Percentiles rank a stretch among this genome's conserved stretches.
These are phyloP conservation scores for Scedosporium boydii DNA, from an alignment of 2,329 filamentous ascomycete species.

Conservation along the genomic window DNA sequence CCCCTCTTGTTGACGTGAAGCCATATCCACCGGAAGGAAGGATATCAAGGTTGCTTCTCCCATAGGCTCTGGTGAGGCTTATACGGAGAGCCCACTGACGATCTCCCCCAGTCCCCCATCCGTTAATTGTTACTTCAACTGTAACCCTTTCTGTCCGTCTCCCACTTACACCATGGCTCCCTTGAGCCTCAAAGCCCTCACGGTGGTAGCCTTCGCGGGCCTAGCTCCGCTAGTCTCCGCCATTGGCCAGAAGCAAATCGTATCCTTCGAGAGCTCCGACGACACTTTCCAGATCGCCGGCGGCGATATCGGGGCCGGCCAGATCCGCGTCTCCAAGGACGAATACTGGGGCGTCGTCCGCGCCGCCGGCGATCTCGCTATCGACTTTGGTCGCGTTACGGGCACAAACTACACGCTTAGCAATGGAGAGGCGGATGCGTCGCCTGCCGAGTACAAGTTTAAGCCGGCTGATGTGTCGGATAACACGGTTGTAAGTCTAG, in stretches of 20 bases:
- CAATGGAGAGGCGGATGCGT: slow-evolving; percentile 30
- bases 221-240: slow-evolving; percentile 19
- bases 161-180: slow-evolving; percentile 7
- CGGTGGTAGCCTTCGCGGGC: slow-evolving; percentile 12
- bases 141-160: neutral
- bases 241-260: slow-evolving; percentile 40
- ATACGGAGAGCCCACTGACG: neutral
- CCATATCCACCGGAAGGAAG: neutral
- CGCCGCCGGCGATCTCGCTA: slow-evolving; percentile 55
- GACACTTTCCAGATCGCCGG: slow-evolving; percentile 24
- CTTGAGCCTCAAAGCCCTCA: slow-evolving; percentile 2
- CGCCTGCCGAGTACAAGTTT: slow-evolving; percentile 30
- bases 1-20: neutral
- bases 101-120: neutral
- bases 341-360: slow-evolving; percentile 62
- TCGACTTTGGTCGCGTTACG: slow-evolving; percentile 63
- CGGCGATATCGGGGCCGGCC: slow-evolving; percentile 26
- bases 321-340: slow-evolving; percentile 45
- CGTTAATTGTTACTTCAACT: neutral
- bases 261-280: slow-evolving; percentile 25
- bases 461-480: slow-evolving; percentile 33
- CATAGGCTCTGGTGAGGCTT: neutral
- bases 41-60: neutral
- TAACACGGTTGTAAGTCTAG: slow-evolving; percentile 32
- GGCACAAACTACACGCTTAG: slow-evolving; percentile 53